Evolutionary conservation across 345 rosid genomes (phyloP), one percentile per base, ranked within the genome.

Genomic region (Gossypioides kirkii): DNA sequence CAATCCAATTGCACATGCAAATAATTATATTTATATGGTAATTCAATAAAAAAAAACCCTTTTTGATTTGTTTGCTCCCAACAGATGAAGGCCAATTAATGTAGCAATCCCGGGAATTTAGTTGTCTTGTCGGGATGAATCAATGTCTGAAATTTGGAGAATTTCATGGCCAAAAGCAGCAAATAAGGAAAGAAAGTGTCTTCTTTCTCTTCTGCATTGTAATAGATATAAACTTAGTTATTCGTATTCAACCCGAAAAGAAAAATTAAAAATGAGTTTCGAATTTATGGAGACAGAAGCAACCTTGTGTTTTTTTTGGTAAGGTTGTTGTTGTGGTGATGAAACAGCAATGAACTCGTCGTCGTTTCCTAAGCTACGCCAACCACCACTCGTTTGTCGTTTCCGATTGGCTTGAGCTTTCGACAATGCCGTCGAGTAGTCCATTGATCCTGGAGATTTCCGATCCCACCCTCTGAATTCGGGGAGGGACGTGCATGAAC

Each of bases 401-500:
- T 5, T 5, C 38, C 7, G 38, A 7, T 32, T 32, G 7, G 38
- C 38, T 5, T 0, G 7, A 5, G 38, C 38, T 32, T 32, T 32
- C 38, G 7, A 32, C 7, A 32, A 5, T 7, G 5, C 7, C 38
- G 38, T 5, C 7, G 38, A 32, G 38, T 32, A 32, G 38, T 32
- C 38, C 38, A 32, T 32, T 1, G 1, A 5, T 32, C 38, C 7
- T 6, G 38, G 4, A 6, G 38, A 4, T 32, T 32, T 81, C 26
- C 90, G 86, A 71, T 90, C 91, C 93, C 98, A 90, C 32, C 82
- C 93, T 76, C 97, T 94, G 45, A 93, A 93, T 80, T 86, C 89
- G 42, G 98, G 97, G 60, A 88, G 82, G 49, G 93, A 71, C 42
- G 22, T 58, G 65, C 74, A 58, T 8, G 16, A 36, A 3, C 23